Base-by-base conservation (phyloP, 768 basidiomycete species). In the Lyophyllum atratum region DNA sequence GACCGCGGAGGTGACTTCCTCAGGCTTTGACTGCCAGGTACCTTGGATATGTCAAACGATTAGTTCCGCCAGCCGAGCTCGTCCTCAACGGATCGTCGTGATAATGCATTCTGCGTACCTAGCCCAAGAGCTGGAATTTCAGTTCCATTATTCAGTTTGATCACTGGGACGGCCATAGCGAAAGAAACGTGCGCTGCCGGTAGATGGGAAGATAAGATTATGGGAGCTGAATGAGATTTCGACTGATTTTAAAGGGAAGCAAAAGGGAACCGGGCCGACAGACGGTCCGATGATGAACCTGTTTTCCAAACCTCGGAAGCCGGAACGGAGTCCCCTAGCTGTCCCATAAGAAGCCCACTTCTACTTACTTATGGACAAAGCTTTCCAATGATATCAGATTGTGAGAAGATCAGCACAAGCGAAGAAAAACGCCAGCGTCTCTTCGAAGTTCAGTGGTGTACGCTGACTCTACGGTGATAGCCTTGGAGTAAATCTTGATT, bases 11-110 rank as follows among this genome's bases (percentile, higher is more conserved):
- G 75, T 73, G 31, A 49, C 34, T 60, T 92, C 86, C 48, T 88
- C 87, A 3, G 87, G 77, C 61, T 84, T 81, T 42, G 87, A 85
- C 70, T 90, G 86, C 90, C 90, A 93, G 15, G 93, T 93, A 15
- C 91, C 91, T 87, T 60, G 46, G 33, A 29, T 9, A 37, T 37
- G 34, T 6, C 34, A 15, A 51, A 51, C 42, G 10, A 48, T 59
- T 21, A 44, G 29, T 42, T 46, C 39, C 52, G 12, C n/a, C n/a
- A n/a, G n/a, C n/a, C n/a, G n/a, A n/a, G n/a, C n/a, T 56, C 37
- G 54, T 56, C 52, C 45, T 19, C 26, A 45, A 15, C n/a, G n/a
- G n/a, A n/a, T n/a, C n/a, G 8, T n/a, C 21, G 33, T 14, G 26
- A 34, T 24, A 39, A 17, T 4, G 22, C 19, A 34, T 24, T 10